phyloP scores from a whole-genome alignment of 257 asterid species.

The Plectranthus barbatus region DNA sequence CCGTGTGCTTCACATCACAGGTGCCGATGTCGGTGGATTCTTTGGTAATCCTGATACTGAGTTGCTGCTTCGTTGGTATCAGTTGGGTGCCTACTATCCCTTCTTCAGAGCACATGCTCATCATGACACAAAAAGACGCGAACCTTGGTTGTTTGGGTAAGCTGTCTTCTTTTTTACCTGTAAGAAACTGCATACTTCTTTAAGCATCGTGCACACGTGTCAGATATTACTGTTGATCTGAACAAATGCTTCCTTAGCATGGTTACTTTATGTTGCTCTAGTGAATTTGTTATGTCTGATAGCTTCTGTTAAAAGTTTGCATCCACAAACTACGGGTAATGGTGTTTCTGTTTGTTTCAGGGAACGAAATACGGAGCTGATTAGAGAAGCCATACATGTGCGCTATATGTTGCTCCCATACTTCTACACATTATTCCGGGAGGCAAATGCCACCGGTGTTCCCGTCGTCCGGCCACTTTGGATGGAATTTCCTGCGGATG shows the following conservation, averaged over 20 bases:
- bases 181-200: not conserved
- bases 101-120: constrained; percentile 98
- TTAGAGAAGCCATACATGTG: constrained; percentile 71
- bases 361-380: constrained; percentile 72
- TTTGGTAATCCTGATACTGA: constrained; percentile 94
- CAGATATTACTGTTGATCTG: no score
- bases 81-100: constrained; percentile 94
- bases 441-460: constrained; percentile 77
- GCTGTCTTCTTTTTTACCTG: no score
- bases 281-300: not conserved
- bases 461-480: constrained; percentile 95
- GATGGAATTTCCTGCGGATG: constrained; percentile 97
- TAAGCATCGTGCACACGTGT: not conserved
- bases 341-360: constrained; percentile 26
- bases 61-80: constrained; percentile 96
- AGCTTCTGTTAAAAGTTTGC: not conserved
- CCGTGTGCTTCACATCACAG: constrained; percentile 33
- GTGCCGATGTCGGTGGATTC: constrained; percentile 99
- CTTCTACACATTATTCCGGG: constrained; percentile 87
- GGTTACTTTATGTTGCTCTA: no score
- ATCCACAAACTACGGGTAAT: no score
- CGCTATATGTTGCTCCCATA: constrained; percentile 94
- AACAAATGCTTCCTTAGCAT: no score
- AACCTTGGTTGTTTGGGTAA: constrained; percentile 97
- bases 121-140: constrained; percentile 96